These are phyloP conservation scores for Linum lewisii DNA, from an alignment of 345 rosid genomes.

Conservation along the genomic window DNA sequence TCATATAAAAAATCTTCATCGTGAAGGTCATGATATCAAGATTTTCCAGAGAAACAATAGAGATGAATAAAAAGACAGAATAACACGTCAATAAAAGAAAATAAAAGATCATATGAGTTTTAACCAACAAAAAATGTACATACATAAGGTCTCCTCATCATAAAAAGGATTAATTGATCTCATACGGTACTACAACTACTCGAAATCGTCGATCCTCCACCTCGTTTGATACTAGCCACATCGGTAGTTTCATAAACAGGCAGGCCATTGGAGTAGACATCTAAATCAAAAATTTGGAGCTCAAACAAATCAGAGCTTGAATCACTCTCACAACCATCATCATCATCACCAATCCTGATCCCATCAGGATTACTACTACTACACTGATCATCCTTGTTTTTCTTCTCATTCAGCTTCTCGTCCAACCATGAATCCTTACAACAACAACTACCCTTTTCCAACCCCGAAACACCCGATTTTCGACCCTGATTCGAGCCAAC, in stretches of 20 bases:
- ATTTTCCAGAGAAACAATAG: too few species aligned
- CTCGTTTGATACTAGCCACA: slow-evolving; percentile 60
- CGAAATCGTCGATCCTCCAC: background rate
- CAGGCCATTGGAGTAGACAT: slow-evolving; percentile 20
- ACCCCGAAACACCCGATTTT: slow-evolving; percentile 27
- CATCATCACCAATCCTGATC: slow-evolving; percentile 18
- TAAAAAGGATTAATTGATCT: too few species aligned
- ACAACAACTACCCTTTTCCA: too few species aligned
- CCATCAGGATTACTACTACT: too few species aligned
- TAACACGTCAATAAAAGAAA: too few species aligned
- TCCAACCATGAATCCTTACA: slow-evolving; percentile 18
- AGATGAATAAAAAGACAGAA: too few species aligned
- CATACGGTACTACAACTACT: too few species aligned
- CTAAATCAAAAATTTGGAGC: slow-evolving; percentile 67
- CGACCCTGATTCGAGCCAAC: slow-evolving; percentile 26
- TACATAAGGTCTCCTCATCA: too few species aligned
- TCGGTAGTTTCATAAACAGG: slow-evolving; percentile 90
- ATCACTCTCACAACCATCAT: slow-evolving; percentile 79
- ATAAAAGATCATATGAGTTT: too few species aligned
- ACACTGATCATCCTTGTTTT: background rate
- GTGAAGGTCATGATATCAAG: too few species aligned
- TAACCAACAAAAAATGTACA: too few species aligned
- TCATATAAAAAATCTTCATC: too few species aligned
- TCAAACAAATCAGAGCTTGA: slow-evolving; percentile 96
- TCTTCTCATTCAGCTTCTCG: slow-evolving; percentile 14